phyloP scores from a whole-genome alignment of 805 yeast species.

The Candida coleopterorum region DNA sequence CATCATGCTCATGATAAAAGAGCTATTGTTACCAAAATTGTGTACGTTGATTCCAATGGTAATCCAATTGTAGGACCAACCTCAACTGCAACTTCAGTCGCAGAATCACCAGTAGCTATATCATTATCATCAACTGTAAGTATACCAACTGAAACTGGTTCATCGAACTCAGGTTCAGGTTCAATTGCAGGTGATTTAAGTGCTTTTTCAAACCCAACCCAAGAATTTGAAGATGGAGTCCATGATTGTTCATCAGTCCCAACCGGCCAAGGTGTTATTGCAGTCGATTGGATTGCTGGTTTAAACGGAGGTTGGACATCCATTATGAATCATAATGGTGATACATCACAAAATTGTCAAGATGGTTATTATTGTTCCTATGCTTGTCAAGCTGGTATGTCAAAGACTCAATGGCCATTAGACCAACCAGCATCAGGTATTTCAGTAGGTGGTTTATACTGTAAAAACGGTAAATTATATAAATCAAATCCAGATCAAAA shows the following conservation, averaged over 20 bases:
- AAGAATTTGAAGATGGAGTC: constrained; percentile 67
- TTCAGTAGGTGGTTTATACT: constrained; percentile 88
- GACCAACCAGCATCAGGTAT: constrained; percentile 84
- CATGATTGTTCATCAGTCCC: constrained; percentile 68
- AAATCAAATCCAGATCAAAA: constrained; percentile 61
- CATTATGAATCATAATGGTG: constrained; percentile 53
- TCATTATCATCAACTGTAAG: constrained; percentile 11
- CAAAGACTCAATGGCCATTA: constrained; percentile 97
- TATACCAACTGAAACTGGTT: constrained; percentile 15
- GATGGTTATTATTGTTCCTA: constrained; percentile 96
- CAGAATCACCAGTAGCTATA: constrained; percentile 9
- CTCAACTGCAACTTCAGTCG: constrained; percentile 5
- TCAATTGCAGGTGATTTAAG: constrained; percentile 54
- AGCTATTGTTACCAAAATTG: constrained; percentile 35
- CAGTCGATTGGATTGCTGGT: constrained; percentile 49
- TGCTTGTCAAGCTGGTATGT: constrained; percentile 98
- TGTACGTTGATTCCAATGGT: constrained; percentile 29
- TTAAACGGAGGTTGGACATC: constrained; percentile 81
- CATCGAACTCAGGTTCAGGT: constrained; percentile 29
- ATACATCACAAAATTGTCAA: constrained; percentile 65
- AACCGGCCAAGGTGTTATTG: constrained; percentile 76
- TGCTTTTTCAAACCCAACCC: constrained; percentile 52
- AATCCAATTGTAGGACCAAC: constrained; percentile 30
- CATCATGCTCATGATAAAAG: constrained; percentile 32
- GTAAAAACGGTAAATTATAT: constrained; percentile 82